Percentiles rank a stretch among this genome's conserved stretches.
Conservation (phyloP, 768 basidiomycete species). For the Boletus sp. region DNA sequence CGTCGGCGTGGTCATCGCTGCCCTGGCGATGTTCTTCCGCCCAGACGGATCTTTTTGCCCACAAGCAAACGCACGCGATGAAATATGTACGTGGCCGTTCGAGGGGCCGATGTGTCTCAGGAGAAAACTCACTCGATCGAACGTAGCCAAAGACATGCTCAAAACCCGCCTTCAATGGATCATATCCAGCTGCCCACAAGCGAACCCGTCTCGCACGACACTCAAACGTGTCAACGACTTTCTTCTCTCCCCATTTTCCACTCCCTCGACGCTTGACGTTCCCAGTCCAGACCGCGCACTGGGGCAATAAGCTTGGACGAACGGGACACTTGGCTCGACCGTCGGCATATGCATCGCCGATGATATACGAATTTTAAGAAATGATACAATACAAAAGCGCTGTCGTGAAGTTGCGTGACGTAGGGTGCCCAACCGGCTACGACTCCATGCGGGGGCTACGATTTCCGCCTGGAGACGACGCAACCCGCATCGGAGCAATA, state of each 20-base stretch:
- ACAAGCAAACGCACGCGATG: background rate
- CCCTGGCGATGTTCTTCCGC: constrained; percentile 57
- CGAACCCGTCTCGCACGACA: constrained; percentile 81
- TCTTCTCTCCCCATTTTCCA: constrained; percentile 44
- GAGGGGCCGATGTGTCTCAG: background rate
- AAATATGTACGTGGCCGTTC: constrained; percentile 21
- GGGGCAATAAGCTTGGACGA: background rate
- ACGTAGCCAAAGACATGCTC: constrained; percentile 56
- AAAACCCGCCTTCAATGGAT: constrained; percentile 83
- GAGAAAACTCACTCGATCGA: background rate
- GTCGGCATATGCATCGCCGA: too few species aligned
- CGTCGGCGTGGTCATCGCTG: constrained; percentile 59
- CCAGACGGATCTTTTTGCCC: constrained; percentile 40
- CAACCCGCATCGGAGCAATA: constrained; percentile 46
- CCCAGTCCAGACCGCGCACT: background rate
- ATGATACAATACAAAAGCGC: background rate
- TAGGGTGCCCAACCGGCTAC: background rate
- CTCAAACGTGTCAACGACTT: constrained; percentile 78
- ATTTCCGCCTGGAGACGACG: constrained; percentile 9
- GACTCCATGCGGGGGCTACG: background rate
- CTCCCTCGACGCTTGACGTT: background rate
- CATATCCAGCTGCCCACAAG: constrained; percentile 65
- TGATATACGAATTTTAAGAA: background rate
- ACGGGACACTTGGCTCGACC: background rate
- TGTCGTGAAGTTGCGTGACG: background rate